A percentile compares a stretch with the other conserved stretches of the same genome.
These are phyloP conservation scores for Agrocybe praecox DNA, from an alignment of 768 basidiomycete species.

Conservation along the genomic window DNA sequence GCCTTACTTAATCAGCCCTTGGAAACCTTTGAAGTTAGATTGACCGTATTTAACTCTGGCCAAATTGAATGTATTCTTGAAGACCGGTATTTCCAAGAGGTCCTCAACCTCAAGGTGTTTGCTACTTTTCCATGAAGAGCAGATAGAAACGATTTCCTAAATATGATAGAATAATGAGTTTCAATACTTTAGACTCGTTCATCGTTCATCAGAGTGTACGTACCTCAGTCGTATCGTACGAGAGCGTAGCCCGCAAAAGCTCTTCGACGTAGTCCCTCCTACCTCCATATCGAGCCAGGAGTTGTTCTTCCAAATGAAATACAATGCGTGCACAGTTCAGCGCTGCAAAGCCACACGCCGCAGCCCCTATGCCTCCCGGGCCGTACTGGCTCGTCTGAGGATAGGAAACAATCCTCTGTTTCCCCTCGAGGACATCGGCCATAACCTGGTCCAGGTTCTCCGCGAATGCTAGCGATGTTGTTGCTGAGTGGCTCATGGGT, in stretches of 20 bases:
- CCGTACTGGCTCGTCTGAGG: slow-evolving; percentile 59
- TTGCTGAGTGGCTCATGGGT: background rate
- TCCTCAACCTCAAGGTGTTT: slow-evolving; percentile 20
- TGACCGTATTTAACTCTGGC: background rate
- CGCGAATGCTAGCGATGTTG: background rate
- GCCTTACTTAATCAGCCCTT: background rate
- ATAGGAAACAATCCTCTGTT: slow-evolving; percentile 45
- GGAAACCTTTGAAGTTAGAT: background rate
- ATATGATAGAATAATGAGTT: background rate
- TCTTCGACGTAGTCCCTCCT: slow-evolving; percentile 19
- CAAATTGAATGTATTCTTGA: slow-evolving; percentile 8
- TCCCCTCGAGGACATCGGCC: slow-evolving; percentile 25
- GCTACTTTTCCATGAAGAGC: slow-evolving; percentile 51
- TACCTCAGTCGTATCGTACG: slow-evolving; percentile 13
- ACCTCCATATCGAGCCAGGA: background rate
- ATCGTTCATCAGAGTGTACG: background rate
- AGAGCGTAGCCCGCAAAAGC: slow-evolving; percentile 5
- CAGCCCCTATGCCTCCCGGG: slow-evolving; percentile 37
- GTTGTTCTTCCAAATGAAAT: slow-evolving; percentile 32
- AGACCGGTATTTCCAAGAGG: slow-evolving; percentile 15
- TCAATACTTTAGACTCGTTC: background rate
- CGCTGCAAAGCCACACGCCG: slow-evolving; percentile 69
- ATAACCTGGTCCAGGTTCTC: slow-evolving; percentile 3
- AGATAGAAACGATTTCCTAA: slow-evolving; percentile 62
- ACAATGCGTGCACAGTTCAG: slow-evolving; percentile 62